Conservation (phyloP, 2,329 filamentous ascomycete genomes). For the Penicillium freii region DNA sequence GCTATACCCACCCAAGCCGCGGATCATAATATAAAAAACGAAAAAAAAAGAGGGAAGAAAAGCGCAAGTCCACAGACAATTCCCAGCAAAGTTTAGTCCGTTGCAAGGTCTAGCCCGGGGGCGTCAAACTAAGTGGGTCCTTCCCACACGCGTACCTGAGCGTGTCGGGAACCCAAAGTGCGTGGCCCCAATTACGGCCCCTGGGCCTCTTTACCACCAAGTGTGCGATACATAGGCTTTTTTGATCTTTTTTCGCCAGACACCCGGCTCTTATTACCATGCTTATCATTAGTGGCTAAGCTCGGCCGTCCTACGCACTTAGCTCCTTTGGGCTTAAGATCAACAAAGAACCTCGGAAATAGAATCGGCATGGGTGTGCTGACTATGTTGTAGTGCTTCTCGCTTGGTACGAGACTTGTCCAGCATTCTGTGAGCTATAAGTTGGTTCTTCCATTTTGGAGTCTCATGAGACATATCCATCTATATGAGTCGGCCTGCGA, state of each 20-base stretch:
- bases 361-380: conserved; percentile 5
- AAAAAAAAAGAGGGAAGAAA: not conserved
- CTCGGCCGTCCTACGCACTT: conserved; percentile 4
- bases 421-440: not conserved
- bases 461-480: not conserved
- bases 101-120: conserved; percentile 26
- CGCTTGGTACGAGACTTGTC: not conserved
- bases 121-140: conserved; percentile 19
- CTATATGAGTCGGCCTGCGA: not conserved
- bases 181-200: conserved; percentile 8
- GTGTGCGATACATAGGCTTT: conserved; percentile 6
- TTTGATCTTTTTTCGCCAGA: conserved; percentile 3
- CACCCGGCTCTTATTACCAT: conserved; percentile 4
- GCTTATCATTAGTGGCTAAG: conserved; percentile 4
- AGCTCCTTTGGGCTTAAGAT: conserved; percentile 12
- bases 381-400: not conserved
- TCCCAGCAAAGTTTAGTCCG: conserved; percentile 23
- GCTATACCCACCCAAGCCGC: not conserved
- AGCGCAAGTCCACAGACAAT: not conserved
- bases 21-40: conserved; percentile 3
- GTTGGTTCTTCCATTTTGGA: not conserved
- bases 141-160: conserved; percentile 12
- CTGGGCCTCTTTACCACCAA: not conserved
- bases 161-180: conserved; percentile 7
- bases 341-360: conserved; percentile 10